Evolutionary conservation across 129 eudicot species (phyloP), one percentile per base, ranked within the genome.

Genomic region (Chrysanthemum lavandulifolium): DNA sequence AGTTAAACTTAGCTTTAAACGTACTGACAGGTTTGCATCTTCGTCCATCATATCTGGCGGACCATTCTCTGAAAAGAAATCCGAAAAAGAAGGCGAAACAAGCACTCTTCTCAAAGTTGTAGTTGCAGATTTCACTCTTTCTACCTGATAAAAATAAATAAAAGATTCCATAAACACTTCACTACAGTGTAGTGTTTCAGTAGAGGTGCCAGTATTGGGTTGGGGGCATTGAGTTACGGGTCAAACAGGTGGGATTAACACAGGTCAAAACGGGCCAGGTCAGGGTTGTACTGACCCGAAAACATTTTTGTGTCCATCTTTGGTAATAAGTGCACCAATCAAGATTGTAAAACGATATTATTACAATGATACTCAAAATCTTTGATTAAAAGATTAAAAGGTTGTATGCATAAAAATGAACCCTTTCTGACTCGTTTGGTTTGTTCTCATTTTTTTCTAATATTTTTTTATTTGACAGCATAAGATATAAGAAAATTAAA

Each of bases 11-110:
- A 94, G 71, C 73, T 94, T 94, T 68, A 94, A 50, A 15, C 85
- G 86, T 69, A 90, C 74, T 13, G 98, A 94, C 66, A 86, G 87
- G 79, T 79, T 90, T 61, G 89, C 91, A 84, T 94, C 98, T 77
- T 89, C 97, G 51, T 94, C 98, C 98, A 92, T 92, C 98, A 94
- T 84, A 82, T 90, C 98, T 36, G 67, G 70, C 12, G 83, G 67
- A 52, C 93, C 97, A 70, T 88, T 87, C 23, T 87, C 98, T 75
- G 82, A 77, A 73, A 59, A 59, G 73, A 84, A 70, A 65, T 94
- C 98, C 61, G 96, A 87, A 90, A 94, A 94, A 47, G 85, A 76
- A 70, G 96, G 96, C 14, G 92, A 87, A 43, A 82, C 81, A 61
- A 94, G 97, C 82, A 84, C 85, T 79, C 86, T 85, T 76, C 86